These are phyloP conservation scores for Elasticomyces elasticus DNA, from an alignment of 495 filamentous ascomycete species.

Conservation along the genomic window DNA sequence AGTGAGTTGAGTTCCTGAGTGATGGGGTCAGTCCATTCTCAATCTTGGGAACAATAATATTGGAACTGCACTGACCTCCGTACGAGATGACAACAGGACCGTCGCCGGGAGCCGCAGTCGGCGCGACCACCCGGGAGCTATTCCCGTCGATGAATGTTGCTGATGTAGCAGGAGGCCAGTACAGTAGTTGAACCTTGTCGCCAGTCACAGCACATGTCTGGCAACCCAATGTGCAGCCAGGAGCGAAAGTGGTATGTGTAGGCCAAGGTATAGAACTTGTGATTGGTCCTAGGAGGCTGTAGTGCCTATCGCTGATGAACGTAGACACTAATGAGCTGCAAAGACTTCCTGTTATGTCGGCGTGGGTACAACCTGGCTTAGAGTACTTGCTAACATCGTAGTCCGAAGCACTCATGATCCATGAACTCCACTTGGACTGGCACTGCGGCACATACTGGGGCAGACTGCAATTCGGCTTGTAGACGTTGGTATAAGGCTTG, in stretches of 20 bases:
- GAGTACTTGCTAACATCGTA: neutral
- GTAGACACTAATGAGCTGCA: neutral
- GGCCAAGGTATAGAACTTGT: neutral
- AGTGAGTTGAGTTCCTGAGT: neutral
- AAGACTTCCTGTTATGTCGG: neutral
- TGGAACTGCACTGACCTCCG: neutral
- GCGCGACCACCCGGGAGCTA: neutral
- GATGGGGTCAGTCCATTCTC: neutral
- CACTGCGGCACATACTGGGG: slow-evolving; percentile 2
- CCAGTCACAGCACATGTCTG: slow-evolving; percentile 4
- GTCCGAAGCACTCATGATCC: neutral
- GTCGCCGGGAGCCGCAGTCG: neutral
- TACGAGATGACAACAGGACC: neutral
- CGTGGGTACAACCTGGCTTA: neutral
- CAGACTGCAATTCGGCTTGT: neutral
- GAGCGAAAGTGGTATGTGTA: slow-evolving; percentile 1
- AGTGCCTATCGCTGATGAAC: neutral
- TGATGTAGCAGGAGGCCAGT: slow-evolving; percentile 8
- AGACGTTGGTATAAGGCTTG: neutral
- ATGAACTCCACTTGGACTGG: slow-evolving; percentile 1
- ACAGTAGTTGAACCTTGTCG: slow-evolving; percentile 6
- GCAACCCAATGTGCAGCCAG: slow-evolving; percentile 10
- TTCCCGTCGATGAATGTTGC: neutral
- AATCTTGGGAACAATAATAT: too few species aligned
- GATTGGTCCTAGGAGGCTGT: neutral